Conservation (phyloP, 139 green algal species). For the Chlorella ohadii region DNA sequence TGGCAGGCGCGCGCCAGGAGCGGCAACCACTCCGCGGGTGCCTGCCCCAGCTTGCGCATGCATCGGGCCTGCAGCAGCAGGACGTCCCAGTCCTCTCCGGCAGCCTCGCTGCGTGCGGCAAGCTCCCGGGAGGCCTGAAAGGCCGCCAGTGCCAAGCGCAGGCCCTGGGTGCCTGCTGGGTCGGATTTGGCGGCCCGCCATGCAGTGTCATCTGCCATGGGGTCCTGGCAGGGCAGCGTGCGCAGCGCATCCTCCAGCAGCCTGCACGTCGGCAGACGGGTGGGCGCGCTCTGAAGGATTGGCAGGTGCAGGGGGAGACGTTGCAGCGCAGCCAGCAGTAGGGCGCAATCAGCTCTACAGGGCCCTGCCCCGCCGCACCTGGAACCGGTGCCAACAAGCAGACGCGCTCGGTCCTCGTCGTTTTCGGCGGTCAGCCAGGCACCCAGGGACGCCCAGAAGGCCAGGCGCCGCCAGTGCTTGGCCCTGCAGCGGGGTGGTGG, state of each 20-base stretch:
- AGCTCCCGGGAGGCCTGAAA: background rate
- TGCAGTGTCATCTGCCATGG: background rate
- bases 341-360: no score
- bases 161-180: no score
- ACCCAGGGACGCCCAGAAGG: constrained; percentile 6
- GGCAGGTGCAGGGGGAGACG: no score
- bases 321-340: no score
- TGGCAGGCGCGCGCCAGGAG: constrained; percentile 10
- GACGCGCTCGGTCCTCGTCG: background rate
- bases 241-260: constrained; percentile 20
- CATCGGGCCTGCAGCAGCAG: background rate
- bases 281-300: no score
- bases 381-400: constrained; percentile 9
- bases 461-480: constrained; percentile 11
- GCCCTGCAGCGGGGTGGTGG: background rate
- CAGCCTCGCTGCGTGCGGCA: no score
- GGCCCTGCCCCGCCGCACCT: no score
- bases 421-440: background rate
- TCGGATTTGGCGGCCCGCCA: background rate
- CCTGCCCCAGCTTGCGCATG: constrained; percentile 17
- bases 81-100: background rate
- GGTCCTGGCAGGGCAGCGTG: constrained; percentile 18
- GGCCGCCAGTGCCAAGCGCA: background rate
- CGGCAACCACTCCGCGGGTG: constrained; percentile 4
- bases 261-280: background rate